Percentiles rank a stretch among this genome's conserved stretches.
Evolutionary conservation across 1,284 basidiomycete genomes (phyloP).

Genomic region (Athelia sp.): DNA sequence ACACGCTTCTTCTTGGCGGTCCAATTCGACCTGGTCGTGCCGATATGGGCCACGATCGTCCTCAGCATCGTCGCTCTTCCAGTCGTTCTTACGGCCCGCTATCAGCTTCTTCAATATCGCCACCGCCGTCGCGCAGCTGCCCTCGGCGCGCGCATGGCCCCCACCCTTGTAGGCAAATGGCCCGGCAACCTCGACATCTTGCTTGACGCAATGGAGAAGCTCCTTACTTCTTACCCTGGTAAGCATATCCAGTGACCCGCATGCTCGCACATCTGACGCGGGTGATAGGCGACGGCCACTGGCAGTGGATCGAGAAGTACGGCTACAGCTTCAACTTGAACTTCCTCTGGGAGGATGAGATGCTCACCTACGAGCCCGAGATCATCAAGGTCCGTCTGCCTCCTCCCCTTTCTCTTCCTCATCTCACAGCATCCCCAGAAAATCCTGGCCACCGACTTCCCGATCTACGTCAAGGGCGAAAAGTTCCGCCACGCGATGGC

Average conservation of each 20-base stretch:
- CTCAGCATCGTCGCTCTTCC: constrained; percentile 7
- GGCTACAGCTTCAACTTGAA: constrained; percentile 21
- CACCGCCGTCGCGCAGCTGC: constrained; percentile 15
- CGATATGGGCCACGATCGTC: constrained; percentile 12
- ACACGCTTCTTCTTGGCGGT: constrained; percentile 5
- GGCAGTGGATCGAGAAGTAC: constrained; percentile 12
- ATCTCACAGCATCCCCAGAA: constrained; percentile 33
- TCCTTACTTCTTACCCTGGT: constrained; percentile 23
- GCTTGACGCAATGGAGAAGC: constrained; percentile 17
- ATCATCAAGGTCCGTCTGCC: constrained; percentile 23
- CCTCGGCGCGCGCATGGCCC: constrained; percentile 18
- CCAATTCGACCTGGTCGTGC: constrained; percentile 8
- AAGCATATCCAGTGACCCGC: neutral
- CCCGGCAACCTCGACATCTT: constrained; percentile 26
- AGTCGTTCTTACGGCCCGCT: constrained; percentile 5
- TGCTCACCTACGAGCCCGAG: constrained; percentile 30
- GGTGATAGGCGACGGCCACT: constrained; percentile 9
- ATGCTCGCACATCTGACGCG: neutral
- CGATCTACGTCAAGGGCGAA: constrained; percentile 41
- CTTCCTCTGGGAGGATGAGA: constrained; percentile 21
- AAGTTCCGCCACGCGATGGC: constrained; percentile 30
- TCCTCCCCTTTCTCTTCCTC: constrained; percentile 29
- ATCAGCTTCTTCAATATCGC: constrained; percentile 5
- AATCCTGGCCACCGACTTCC: constrained; percentile 40
- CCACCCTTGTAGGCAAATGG: constrained; percentile 9